These are phyloP conservation scores for Sugiyamaella chiloensis DNA, from an alignment of 805 yeast genomes.

Conservation along the genomic window DNA sequence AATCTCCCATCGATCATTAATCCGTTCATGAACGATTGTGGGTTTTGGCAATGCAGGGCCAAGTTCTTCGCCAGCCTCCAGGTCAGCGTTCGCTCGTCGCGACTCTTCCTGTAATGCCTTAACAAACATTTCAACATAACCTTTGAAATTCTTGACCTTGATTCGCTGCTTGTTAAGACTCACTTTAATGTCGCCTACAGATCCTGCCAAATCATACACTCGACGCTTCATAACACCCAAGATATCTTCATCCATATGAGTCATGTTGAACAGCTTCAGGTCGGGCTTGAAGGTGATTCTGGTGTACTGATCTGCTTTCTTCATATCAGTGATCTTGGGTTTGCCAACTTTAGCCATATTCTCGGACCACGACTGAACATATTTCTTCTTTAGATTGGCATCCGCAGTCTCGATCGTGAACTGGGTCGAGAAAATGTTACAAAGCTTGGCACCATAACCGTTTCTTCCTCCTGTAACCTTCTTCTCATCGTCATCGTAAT, in stretches of 20 bases:
- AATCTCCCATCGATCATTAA: constrained; percentile 91
- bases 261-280: constrained; percentile 79
- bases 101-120: constrained; percentile 57
- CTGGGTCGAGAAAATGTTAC: constrained; percentile 91
- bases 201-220: constrained; percentile 93
- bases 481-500: constrained; percentile 91
- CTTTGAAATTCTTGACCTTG: constrained; percentile 71
- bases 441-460: constrained; percentile 95
- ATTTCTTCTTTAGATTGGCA: constrained; percentile 54
- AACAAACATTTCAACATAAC: constrained; percentile 84
- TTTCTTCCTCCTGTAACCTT: constrained; percentile 98
- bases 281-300: constrained; percentile 88
- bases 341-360: constrained; percentile 79
- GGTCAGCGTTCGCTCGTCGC: constrained; percentile 36
- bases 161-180: constrained; percentile 71
- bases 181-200: constrained; percentile 79
- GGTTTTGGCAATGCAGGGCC: constrained; percentile 39
- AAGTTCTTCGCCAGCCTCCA: constrained; percentile 6
- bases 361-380: constrained; percentile 79
- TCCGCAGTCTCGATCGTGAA: constrained; percentile 90
- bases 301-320: constrained; percentile 68
- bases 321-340: constrained; percentile 63
- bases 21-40: constrained; percentile 70
- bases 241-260: constrained; percentile 74
- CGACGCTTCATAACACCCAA: constrained; percentile 85